phyloP scores from a whole-genome alignment of 2,329 filamentous ascomycete species.

The Nigrospora osmanthi region DNA sequence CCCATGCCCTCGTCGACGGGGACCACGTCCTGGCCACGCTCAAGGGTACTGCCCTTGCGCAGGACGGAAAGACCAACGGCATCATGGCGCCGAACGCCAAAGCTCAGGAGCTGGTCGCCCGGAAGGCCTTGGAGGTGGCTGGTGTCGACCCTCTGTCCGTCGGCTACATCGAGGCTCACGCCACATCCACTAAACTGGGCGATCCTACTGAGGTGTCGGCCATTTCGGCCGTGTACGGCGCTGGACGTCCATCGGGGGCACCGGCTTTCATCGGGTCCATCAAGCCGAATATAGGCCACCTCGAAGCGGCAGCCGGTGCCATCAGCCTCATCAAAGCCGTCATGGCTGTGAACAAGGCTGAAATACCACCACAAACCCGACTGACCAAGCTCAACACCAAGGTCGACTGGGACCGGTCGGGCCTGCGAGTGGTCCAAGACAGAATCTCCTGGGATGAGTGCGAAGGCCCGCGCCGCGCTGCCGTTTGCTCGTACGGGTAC shows the following conservation, averaged over 20 bases:
- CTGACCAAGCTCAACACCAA: conserved; percentile 21
- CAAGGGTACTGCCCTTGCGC: conserved; percentile 20
- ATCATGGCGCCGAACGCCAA: conserved; percentile 23
- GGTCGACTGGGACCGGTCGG: conserved; percentile 20
- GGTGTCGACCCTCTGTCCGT: conserved; percentile 14
- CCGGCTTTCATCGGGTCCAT: conserved; percentile 17
- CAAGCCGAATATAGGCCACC: conserved; percentile 22
- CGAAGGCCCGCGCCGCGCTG: conserved; percentile 13
- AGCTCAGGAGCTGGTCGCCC: conserved; percentile 22
- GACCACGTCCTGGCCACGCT: conserved; percentile 24
- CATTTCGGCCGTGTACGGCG: conserved; percentile 12
- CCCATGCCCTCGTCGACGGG: conserved; percentile 20
- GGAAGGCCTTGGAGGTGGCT: conserved; percentile 16
- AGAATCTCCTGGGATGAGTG: conserved; percentile 10
- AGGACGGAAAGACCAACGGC: conserved; percentile 21
- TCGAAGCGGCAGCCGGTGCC: conserved; percentile 18
- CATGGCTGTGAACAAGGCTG: conserved; percentile 10
- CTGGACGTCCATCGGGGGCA: neutral
- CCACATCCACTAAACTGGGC: conserved; percentile 26
- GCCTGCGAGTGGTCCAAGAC: conserved; percentile 14
- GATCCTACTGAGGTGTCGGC: conserved; percentile 24
- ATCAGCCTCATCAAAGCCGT: conserved; percentile 18
- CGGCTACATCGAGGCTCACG: conserved; percentile 26
- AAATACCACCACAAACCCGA: conserved; percentile 24
- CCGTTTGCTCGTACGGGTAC: conserved; percentile 23